Evolutionary conservation across 2,329 filamentous ascomycete species (phyloP).

Genomic region (Epichloe amarillans): DNA sequence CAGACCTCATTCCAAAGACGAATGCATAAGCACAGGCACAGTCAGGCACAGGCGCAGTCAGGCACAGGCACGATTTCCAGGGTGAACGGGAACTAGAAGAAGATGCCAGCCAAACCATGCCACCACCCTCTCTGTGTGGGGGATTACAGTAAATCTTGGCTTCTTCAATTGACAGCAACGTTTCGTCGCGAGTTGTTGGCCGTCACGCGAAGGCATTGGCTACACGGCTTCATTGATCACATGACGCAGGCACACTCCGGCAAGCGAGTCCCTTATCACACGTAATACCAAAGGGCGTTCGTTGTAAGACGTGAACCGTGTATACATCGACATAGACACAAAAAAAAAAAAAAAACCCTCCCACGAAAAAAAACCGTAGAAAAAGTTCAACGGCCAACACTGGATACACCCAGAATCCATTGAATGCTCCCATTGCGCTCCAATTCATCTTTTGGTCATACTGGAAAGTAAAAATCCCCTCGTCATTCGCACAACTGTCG

Average conservation of each 20-base stretch:
- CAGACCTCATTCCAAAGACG: no score
- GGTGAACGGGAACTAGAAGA: no score
- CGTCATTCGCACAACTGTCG: not conserved
- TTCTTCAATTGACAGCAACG: not conserved
- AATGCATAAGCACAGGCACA: no score
- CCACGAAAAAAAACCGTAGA: not conserved
- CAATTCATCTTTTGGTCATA: conserved; percentile 3
- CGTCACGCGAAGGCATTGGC: not conserved
- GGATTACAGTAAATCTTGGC: no score
- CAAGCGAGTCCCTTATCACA: no score
- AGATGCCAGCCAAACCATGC: no score
- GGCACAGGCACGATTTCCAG: no score
- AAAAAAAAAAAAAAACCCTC: not conserved
- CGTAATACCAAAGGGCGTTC: no score
- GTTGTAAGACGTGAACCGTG: not conserved
- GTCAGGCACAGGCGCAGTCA: no score
- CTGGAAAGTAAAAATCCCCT: not conserved
- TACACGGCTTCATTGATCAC: no score
- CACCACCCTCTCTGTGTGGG: no score
- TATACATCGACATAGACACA: not conserved
- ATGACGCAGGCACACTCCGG: no score
- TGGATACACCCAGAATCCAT: conserved; percentile 1
- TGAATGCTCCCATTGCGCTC: conserved; percentile 2
- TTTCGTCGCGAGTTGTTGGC: not conserved
- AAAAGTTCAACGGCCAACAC: not conserved